Evolutionary conservation across 257 asterid species (phyloP).

Genomic region (Przewalskia tangutica): DNA sequence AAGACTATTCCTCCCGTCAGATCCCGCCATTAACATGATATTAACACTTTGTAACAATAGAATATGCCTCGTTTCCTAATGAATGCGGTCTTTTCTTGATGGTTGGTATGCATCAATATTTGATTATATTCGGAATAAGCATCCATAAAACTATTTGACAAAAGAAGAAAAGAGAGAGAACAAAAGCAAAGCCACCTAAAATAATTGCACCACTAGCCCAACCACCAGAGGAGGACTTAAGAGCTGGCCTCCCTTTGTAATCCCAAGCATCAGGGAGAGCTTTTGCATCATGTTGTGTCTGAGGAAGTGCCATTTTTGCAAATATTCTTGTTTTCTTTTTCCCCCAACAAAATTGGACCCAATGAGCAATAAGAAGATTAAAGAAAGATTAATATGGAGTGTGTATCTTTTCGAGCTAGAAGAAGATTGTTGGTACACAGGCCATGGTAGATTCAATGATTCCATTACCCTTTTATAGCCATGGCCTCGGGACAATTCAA

Average conservation of each 20-base stretch:
- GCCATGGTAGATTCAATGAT: constrained; percentile 6
- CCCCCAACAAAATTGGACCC: not conserved
- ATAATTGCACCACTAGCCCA: constrained; percentile 58
- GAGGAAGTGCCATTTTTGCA: constrained; percentile 45
- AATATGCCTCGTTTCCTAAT: too few species aligned
- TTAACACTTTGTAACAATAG: too few species aligned
- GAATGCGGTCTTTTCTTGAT: too few species aligned
- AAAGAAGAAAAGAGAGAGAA: not conserved
- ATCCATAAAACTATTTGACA: too few species aligned
- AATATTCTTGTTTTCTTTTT: not conserved
- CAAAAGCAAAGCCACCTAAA: constrained; percentile 16
- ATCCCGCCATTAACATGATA: too few species aligned
- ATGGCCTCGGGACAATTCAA: not conserved
- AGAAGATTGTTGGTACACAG: not conserved
- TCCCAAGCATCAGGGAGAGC: constrained; percentile 55
- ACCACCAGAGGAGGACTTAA: constrained; percentile 46
- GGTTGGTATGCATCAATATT: too few species aligned
- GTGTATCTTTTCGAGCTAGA: not conserved
- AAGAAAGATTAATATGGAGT: not conserved
- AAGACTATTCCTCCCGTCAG: not conserved
- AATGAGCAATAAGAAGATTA: not conserved
- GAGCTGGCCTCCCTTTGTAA: constrained; percentile 55
- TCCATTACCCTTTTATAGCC: constrained; percentile 17
- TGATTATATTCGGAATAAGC: too few species aligned
- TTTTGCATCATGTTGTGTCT: constrained; percentile 31